Base-by-base conservation (phyloP, 2,329 filamentous ascomycete species). In the Alternaria incomplexa region DNA sequence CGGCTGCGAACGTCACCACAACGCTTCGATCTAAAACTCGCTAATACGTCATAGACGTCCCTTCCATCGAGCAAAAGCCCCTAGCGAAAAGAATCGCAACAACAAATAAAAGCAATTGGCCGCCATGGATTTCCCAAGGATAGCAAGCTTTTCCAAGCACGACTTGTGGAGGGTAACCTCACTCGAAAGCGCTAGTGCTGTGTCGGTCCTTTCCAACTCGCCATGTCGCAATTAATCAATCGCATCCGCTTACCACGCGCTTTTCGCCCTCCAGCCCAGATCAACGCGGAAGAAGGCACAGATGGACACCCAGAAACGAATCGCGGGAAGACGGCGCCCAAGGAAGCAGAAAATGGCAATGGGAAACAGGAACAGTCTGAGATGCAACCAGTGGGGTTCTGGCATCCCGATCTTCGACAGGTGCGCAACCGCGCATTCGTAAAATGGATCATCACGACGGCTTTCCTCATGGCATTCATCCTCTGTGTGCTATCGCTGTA, bases 401-500 rank as follows among this genome's bases (percentile, higher is more conserved):
- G 81, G 78, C 75, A 85, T 62, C 77, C 76, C 2, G 71, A 75
- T 7, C 67, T 83, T 17, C 74, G 75, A 20, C 73, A 80, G 61
- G 80, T 82, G 2, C 75, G 81, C 4, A 75, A 76, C 25, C 78
- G 79, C 48, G 81, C 81, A 1, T 74, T 82, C 25, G 62, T 56
- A 11, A 82, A 82, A 76, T 83, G 81, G 82, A 66, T 67, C 4
- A 64, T 80, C 40, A 83, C 81, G 0, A 83, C 85, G 6, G 65
- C 83, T 2, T 80, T 87, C 7, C 79, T 90, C 6, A 85, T 85
- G 72, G 68, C 81, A 5, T 89, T 88, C 68, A 85, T 89, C 50
- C 75, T 90, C 6, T 79, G 68, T 11, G 81, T 89, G 5, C 73
- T 91, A 0, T 89, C 86, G 0, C 76, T 90, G 3, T 90, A 87